These are phyloP conservation scores for Chalciporus sp. DNA, from an alignment of 1,284 basidiomycete genomes.

Conservation along the genomic window DNA sequence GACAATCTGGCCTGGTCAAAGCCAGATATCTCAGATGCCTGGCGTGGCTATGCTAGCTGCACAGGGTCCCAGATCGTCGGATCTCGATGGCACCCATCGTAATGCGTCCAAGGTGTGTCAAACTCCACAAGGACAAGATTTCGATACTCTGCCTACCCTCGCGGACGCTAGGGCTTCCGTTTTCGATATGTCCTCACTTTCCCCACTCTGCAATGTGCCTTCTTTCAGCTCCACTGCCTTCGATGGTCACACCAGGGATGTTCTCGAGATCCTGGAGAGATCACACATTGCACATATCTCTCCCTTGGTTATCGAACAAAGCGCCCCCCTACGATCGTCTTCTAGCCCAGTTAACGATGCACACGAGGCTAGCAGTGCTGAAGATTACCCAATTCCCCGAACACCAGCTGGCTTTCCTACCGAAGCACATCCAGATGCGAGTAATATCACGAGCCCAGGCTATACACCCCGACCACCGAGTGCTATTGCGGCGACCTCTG, in stretches of 20 bases:
- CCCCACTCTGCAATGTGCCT: neutral
- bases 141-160: neutral
- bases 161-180: conserved; percentile 1
- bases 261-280: neutral
- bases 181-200: neutral
- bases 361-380: neutral
- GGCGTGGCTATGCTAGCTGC: conserved; percentile 5
- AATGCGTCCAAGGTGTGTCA: neutral
- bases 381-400: conserved; percentile 1
- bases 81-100: neutral
- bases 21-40: neutral
- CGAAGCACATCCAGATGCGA: conserved; percentile 3
- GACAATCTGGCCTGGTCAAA: neutral
- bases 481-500: neutral
- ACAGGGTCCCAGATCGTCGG: neutral
- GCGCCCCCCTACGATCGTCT: neutral
- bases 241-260: conserved; percentile 12
- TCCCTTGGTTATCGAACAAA: neutral
- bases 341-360: neutral
- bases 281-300: neutral
- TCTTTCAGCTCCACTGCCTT: conserved; percentile 8
- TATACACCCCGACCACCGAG: conserved; percentile 1
- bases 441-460: conserved; percentile 26
- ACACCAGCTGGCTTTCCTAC: conserved; percentile 14
- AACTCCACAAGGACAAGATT: neutral